Evolutionary conservation across 257 asterid genomes (phyloP).

Genomic region (Primulina tabacum): DNA sequence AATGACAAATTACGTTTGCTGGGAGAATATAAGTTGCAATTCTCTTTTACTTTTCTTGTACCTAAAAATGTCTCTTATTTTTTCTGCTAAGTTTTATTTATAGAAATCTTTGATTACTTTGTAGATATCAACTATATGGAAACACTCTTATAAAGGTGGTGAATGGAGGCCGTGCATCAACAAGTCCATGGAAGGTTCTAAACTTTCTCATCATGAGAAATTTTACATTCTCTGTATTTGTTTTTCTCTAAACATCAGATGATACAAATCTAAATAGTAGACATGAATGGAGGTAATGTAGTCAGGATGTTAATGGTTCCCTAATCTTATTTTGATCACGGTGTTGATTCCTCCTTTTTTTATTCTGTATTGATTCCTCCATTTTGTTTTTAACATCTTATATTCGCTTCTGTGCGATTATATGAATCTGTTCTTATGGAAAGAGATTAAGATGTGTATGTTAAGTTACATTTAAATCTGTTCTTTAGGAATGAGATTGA

Average conservation of each 20-base stretch:
- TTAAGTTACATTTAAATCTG: neutral
- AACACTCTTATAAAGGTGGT: conserved; percentile 76
- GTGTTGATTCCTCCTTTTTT: neutral
- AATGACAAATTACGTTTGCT: neutral
- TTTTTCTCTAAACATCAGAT: neutral
- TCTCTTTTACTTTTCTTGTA: conserved; percentile 1
- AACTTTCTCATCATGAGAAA: conserved; percentile 22
- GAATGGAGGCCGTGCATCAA: conserved; percentile 91
- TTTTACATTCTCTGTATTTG: neutral
- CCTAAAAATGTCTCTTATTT: conserved; percentile 11
- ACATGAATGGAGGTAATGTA: too few relatives aligned
- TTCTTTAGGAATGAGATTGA: conserved; percentile 14
- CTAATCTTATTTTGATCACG: neutral
- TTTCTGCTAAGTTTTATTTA: conserved; percentile 27
- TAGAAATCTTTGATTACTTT: conserved; percentile 19
- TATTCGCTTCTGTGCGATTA: neutral
- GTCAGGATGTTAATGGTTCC: neutral
- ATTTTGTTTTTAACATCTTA: neutral
- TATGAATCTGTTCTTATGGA: neutral
- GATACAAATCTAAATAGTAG: too few relatives aligned
- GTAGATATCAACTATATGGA: conserved; percentile 93
- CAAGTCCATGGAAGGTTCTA: conserved; percentile 66
- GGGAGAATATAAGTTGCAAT: conserved; percentile 5
- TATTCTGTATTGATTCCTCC: neutral
- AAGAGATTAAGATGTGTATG: neutral